Base-by-base conservation (phyloP, 129 eudicot genomes). In the Chrysanthemum seticuspe region DNA sequence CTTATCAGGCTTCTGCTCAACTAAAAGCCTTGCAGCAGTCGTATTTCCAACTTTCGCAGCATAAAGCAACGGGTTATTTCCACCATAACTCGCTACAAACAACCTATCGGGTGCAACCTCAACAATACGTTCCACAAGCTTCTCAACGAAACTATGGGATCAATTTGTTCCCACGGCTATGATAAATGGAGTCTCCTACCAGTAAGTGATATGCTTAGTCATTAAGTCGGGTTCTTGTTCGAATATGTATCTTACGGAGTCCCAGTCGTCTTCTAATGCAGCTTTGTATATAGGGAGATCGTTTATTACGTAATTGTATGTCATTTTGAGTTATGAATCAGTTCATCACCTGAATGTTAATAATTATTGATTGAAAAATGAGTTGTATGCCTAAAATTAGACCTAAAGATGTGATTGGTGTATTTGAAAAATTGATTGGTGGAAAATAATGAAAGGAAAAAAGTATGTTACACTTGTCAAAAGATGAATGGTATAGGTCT, bases 21-120 rank as follows among this genome's bases (percentile, higher is more conserved):
- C 65, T 34, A 71, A 55, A 34, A 57, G 74, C 63, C 6, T 54
- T 29, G 74, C 52, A 70, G 27, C 65, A n/a, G 14, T 31, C 52
- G 18, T 18, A 34, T 70, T 70, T 10, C 74, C 74, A 70, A 70
- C 29, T 31, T n/a, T 54, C 14, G 64, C 64, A 10, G 74, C 74
- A 55, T 54, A 54, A 54, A 18, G 62, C 18, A 57, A 25, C 10
- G 62, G 62, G 62, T 56, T 57, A 25, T 55, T 55, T 57, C 62
- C 62, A 57, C 29, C 19, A 4, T 18, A 5, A 57, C 62, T 57
- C 10, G 9, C 19, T 18, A 18, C 62, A 18, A 57, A 57, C 62
- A 18, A 7, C 62, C 16, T 11, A 57, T 57, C 62, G 0, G 23
- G 18, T 18, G 11, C 36, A 18, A 5, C 1, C 25, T 4, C 31